These are phyloP conservation scores for Kurtzmaniella fragi DNA, from an alignment of 805 yeast genomes.

Conservation along the genomic window DNA sequence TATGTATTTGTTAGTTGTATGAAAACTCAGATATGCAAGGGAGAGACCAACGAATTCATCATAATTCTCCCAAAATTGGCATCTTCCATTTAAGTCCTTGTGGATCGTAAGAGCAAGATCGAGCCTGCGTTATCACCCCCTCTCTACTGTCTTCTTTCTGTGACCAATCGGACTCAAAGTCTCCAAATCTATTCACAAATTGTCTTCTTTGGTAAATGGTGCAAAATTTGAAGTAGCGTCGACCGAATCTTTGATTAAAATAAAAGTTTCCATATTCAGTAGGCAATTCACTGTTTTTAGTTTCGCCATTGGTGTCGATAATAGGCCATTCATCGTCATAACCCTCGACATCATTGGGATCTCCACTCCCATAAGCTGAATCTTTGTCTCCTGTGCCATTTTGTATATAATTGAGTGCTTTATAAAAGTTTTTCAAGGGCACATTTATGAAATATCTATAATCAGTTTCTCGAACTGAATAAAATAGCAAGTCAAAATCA, in stretches of 20 bases:
- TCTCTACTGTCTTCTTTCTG: constrained; percentile 10
- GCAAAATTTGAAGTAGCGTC: constrained; percentile 32
- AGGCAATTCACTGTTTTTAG: neutral
- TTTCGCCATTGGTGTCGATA: neutral
- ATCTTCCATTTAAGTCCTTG: constrained; percentile 40
- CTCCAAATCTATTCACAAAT: constrained; percentile 38
- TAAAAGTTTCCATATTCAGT: constrained; percentile 21
- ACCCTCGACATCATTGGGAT: constrained; percentile 16
- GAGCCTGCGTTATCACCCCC: neutral
- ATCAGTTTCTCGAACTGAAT: constrained; percentile 35
- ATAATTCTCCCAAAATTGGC: constrained; percentile 34
- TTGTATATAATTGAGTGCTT: constrained; percentile 38
- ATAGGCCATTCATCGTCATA: constrained; percentile 14
- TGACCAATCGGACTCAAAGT: constrained; percentile 28
- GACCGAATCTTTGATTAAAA: constrained; percentile 25
- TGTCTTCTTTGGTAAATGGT: constrained; percentile 39
- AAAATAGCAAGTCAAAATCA: constrained; percentile 39
- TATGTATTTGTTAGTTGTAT: no score
- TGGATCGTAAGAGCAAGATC: constrained; percentile 28
- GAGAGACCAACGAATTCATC: no score
- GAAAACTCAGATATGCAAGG: no score
- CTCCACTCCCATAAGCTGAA: constrained; percentile 20
- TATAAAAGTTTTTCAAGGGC: constrained; percentile 43
- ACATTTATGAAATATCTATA: constrained; percentile 40
- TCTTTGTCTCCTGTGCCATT: constrained; percentile 12